A percentile compares a stretch with the other conserved stretches of the same genome.
Conservation (phyloP, 257 asterid species). For the Rubia yunnanensis region DNA sequence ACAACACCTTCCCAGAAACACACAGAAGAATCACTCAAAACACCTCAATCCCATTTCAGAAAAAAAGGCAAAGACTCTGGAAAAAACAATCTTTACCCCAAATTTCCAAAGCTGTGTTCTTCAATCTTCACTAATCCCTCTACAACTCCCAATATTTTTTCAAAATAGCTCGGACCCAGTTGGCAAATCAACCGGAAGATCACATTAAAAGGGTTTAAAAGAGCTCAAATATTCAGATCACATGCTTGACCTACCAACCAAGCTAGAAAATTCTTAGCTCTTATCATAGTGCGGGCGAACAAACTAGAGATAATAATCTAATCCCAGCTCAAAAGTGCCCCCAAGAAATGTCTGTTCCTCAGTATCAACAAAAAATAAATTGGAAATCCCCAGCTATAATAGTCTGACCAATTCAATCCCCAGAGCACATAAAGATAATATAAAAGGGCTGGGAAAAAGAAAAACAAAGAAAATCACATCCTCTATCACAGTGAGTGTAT, state of each 20-base stretch:
- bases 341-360: conserved; percentile 30
- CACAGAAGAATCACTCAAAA: conserved; percentile 16
- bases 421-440: conserved; percentile 17
- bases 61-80: conserved; percentile 26
- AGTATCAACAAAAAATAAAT: conserved; percentile 19
- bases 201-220: conserved; percentile 11
- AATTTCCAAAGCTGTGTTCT: conserved; percentile 8
- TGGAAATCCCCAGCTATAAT: conserved; percentile 35
- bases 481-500: conserved; percentile 9
- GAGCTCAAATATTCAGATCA: conserved; percentile 24
- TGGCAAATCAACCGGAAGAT: conserved; percentile 17
- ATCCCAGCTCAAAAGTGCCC: conserved; percentile 37
- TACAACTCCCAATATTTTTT: conserved; percentile 11
- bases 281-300: conserved; percentile 8
- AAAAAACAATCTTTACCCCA: conserved; percentile 10
- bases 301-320: conserved; percentile 15
- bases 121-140: conserved; percentile 12
- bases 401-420: conserved; percentile 39
- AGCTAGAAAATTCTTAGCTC: conserved; percentile 12
- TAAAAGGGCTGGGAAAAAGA: background rate
- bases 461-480: conserved; percentile 6
- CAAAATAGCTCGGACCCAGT: conserved; percentile 22
- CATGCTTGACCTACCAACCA: conserved; percentile 25
- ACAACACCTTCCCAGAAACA: conserved; percentile 5
- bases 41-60: conserved; percentile 30